Conservation (phyloP, 192 early-diverging fungal species). For the Umbelopsis vinacea region DNA sequence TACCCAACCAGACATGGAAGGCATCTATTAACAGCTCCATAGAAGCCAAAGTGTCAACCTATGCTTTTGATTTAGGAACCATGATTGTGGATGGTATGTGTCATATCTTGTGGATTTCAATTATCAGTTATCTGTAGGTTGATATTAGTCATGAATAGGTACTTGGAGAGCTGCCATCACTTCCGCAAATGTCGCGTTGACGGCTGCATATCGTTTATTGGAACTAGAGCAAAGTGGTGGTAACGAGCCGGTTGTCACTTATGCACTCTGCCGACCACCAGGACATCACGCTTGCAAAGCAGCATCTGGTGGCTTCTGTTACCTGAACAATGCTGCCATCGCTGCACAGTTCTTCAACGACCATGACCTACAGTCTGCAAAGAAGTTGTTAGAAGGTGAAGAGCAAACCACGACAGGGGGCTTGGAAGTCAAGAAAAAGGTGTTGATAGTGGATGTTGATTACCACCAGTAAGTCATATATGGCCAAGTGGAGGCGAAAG, state of each 20-base stretch:
- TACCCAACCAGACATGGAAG: not conserved
- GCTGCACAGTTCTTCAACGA: conserved; percentile 51
- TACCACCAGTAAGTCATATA: conserved; percentile 56
- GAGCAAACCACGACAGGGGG: not conserved
- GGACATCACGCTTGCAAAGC: conserved; percentile 61
- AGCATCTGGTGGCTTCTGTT: conserved; percentile 62
- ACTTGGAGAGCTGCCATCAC: conserved; percentile 67
- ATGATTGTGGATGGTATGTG: conserved; percentile 32
- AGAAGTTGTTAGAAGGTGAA: not conserved
- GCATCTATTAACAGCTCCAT: not conserved
- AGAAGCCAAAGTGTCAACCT: conserved; percentile 20
- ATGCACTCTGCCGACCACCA: conserved; percentile 60
- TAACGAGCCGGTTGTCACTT: conserved; percentile 49
- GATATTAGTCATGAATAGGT: conserved; percentile 34
- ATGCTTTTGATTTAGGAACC: conserved; percentile 22
- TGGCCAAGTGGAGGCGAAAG: not conserved
- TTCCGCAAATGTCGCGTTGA: conserved; percentile 68
- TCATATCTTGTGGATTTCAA: not conserved
- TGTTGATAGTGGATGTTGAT: conserved; percentile 59
- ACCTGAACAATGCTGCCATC: conserved; percentile 58
- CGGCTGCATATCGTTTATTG: conserved; percentile 58
- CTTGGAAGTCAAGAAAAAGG: conserved; percentile 37
- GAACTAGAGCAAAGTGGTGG: conserved; percentile 40
- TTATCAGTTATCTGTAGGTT: not conserved
- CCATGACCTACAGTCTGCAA: conserved; percentile 31